Conservation (phyloP, 2,329 filamentous ascomycete genomes). For the Aspergillus sp. region DNA sequence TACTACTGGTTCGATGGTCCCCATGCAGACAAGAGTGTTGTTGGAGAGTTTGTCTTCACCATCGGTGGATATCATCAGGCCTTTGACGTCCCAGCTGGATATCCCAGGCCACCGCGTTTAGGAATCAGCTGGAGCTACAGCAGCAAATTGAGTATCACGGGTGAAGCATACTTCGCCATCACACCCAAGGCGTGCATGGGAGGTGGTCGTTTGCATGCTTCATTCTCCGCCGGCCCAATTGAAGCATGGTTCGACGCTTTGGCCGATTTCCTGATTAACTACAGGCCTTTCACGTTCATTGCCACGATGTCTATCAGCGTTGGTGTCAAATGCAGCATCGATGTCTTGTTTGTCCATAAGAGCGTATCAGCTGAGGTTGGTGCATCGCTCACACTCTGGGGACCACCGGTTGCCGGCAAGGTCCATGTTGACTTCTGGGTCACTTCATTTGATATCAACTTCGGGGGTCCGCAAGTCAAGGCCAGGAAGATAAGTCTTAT, state of each 20-base stretch:
- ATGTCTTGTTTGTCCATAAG: conserved; percentile 11
- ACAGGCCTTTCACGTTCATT: conserved; percentile 32
- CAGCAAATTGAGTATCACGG: conserved; percentile 25
- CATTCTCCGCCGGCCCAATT: conserved; percentile 25
- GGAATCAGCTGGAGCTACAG: conserved; percentile 32
- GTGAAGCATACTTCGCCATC: conserved; percentile 41
- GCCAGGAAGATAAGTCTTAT: background rate
- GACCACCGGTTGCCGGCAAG: conserved; percentile 15
- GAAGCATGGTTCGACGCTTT: conserved; percentile 35
- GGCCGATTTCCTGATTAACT: conserved; percentile 38
- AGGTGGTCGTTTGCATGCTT: conserved; percentile 28
- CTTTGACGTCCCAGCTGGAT: conserved; percentile 28
- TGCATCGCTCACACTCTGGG: conserved; percentile 15
- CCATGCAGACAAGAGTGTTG: background rate
- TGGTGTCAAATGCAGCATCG: conserved; percentile 22
- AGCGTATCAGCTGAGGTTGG: conserved; percentile 9
- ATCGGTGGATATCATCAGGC: conserved; percentile 40
- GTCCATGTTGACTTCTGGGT: conserved; percentile 18
- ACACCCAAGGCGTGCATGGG: conserved; percentile 40
- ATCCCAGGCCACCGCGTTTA: conserved; percentile 33
- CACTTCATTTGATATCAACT: conserved; percentile 16
- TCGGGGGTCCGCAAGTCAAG: conserved; percentile 7
- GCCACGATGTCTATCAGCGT: too few species aligned
- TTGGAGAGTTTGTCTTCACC: conserved; percentile 40
- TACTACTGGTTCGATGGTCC: conserved; percentile 32